Evolutionary conservation across 495 filamentous ascomycete genomes (phyloP), one percentile per base, ranked within the genome.

Genomic region (Aspergillus bridgeri): DNA sequence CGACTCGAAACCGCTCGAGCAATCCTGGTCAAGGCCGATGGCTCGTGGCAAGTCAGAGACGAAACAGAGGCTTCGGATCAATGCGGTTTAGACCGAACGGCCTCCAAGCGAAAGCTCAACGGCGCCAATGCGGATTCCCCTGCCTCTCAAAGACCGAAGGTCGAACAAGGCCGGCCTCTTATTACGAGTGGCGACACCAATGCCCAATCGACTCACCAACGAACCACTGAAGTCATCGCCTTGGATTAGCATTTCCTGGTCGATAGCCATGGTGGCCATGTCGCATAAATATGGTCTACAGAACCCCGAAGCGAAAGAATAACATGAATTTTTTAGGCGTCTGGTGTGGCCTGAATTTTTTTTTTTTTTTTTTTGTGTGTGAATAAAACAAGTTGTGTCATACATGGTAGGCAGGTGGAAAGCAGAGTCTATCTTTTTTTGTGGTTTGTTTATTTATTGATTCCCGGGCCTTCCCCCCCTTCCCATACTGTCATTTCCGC

Each of bases 11-110:
- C 71, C n/a, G 75, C 80, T 4, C 85, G 84, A 59, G 77, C 81
- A 0, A 82, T 91, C 50, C 69, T 76, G 11, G 76, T 89, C 25
- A 69, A 72, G 38, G 66, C 75, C 0, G 80, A 87, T 62, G 87
- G 87, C 2, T 75, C 69, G 17, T 91, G 88, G 87, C 58, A 61
- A 11, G 50, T 78, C 27, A 75, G 72, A 27, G 58, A 64, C 11
- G 72, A 70, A 6, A 58, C 65, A 1, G 73, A 76, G 8, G 8
- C 42, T 23, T 25, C 38, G 5, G 27, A 29, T 9, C 27, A 9
- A 11, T 6, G 8, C 2, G 45, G 25, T 42, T 4, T 33, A 9
- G 50, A 18, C 33, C 15, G 9, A 8, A 42, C 18, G 42, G 9
- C 59, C 54, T 29, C 54, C 58, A 51, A 65, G 57, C 13, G 49